Evolutionary conservation across 495 filamentous ascomycete species (phyloP).

Genomic region (Talaromyces proteolyticus): DNA sequence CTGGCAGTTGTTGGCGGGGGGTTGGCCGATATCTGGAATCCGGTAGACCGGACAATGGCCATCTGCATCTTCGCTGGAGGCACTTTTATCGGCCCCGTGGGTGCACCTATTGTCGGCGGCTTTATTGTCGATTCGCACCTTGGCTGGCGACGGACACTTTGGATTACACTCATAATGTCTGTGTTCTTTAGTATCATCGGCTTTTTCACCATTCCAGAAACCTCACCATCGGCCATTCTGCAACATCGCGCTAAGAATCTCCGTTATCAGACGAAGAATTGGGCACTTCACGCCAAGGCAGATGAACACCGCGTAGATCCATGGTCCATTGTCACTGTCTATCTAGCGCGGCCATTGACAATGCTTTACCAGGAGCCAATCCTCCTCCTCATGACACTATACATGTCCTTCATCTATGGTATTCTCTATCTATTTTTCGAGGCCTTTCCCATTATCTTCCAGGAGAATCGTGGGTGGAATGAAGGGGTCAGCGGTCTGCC

Average conservation of each 20-base stretch:
- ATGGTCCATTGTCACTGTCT: slow-evolving; percentile 24
- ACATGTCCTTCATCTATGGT: slow-evolving; percentile 43
- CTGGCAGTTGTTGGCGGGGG: slow-evolving; percentile 58
- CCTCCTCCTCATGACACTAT: slow-evolving; percentile 40
- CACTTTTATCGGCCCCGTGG: slow-evolving; percentile 47
- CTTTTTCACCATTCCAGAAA: slow-evolving; percentile 40
- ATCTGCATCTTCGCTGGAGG: slow-evolving; percentile 48
- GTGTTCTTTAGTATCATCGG: slow-evolving; percentile 40
- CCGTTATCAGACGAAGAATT: slow-evolving; percentile 49
- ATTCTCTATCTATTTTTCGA: slow-evolving; percentile 70
- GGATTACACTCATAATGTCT: slow-evolving; percentile 53
- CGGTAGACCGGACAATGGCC: slow-evolving; percentile 55
- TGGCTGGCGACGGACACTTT: slow-evolving; percentile 62
- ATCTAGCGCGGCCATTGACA: slow-evolving; percentile 26
- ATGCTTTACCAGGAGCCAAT: slow-evolving; percentile 37
- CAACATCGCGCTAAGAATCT: slow-evolving; percentile 31
- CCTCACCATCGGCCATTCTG: slow-evolving; percentile 42
- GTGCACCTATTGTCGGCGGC: slow-evolving; percentile 52
- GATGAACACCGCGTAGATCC: slow-evolving; percentile 44
- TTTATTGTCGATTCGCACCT: slow-evolving; percentile 50
- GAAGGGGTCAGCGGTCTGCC: slow-evolving; percentile 57
- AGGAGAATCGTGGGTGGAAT: slow-evolving; percentile 32
- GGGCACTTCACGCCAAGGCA: slow-evolving; percentile 49
- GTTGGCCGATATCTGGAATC: slow-evolving; percentile 55
- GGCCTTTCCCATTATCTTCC: slow-evolving; percentile 59